Evolutionary conservation across 225 moss, liverwort and hornwort genomes (phyloP).

Genomic region (Bryoerythrophyllum caledonicum): DNA sequence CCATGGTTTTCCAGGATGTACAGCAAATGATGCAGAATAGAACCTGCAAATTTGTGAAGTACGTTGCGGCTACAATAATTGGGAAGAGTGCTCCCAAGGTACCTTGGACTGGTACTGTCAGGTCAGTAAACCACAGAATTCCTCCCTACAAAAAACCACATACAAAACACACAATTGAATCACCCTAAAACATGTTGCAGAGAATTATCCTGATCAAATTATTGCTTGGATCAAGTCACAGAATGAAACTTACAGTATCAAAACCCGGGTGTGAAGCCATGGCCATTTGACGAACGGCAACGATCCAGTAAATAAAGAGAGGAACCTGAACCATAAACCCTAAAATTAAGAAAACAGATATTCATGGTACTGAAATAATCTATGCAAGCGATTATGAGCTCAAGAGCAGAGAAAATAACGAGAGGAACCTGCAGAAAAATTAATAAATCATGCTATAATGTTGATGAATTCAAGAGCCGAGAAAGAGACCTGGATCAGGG

Average conservation of each 20-base stretch:
- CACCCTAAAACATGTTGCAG: neutral
- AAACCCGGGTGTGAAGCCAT: conserved; percentile 87
- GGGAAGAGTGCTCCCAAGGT: conserved; percentile 91
- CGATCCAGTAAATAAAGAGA: conserved; percentile 90
- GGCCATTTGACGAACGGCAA: conserved; percentile 94
- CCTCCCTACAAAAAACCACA: conserved; percentile 68
- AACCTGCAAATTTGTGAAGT: conserved; percentile 89
- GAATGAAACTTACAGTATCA: conserved; percentile 56
- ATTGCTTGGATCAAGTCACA: neutral
- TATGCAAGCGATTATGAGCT: no score
- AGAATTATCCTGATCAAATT: neutral
- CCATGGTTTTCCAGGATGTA: neutral
- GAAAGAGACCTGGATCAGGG: conserved; percentile 68
- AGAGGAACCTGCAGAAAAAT: no score
- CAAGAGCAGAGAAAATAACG: no score
- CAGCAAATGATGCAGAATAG: conserved; percentile 10
- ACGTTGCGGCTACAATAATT: conserved; percentile 75
- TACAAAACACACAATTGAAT: neutral
- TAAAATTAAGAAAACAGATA: no score
- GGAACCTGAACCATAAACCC: conserved; percentile 60
- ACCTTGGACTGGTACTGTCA: conserved; percentile 91
- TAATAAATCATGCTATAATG: no score
- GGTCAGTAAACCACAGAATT: conserved; percentile 83
- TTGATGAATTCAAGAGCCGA: neutral
- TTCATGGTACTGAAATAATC: no score